Conservation (phyloP, 2,329 filamentous ascomycete genomes). For the Sclerotinia spermophila region DNA sequence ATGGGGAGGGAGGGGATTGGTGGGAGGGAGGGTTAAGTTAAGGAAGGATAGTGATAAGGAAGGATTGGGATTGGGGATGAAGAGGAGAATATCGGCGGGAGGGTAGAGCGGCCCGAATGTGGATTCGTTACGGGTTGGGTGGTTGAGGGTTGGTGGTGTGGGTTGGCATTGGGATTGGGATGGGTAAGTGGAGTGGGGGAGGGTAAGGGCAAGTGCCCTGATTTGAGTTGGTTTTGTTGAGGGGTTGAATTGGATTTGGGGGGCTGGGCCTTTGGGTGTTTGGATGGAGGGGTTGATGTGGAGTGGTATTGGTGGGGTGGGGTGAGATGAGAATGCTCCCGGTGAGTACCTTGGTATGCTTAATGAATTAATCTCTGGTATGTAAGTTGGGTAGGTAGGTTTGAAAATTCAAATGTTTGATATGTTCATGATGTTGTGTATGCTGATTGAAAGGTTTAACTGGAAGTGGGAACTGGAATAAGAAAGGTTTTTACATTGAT, state of each 20-base stretch:
- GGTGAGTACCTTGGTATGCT: background rate
- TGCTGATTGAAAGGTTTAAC: too few relatives aligned
- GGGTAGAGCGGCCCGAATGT: background rate
- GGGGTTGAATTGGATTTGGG: background rate
- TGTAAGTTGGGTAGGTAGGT: background rate
- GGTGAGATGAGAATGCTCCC: background rate
- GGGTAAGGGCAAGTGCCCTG: constrained; percentile 9
- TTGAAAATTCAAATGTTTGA: background rate
- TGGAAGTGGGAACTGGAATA: too few relatives aligned
- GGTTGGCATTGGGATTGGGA: background rate
- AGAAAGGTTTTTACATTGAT: too few relatives aligned
- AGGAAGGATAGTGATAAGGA: background rate
- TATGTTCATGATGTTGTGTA: background rate
- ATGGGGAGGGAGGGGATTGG: background rate
- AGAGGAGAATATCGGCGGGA: background rate
- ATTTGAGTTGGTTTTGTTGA: background rate
- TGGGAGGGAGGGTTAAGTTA: background rate
- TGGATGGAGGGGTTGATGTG: background rate
- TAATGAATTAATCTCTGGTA: background rate
- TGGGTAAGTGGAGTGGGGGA: background rate
- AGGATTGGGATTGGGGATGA: background rate
- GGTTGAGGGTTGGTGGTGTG: background rate
- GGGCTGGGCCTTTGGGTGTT: background rate
- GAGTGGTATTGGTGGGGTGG: background rate
- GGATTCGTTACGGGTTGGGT: background rate